Evolutionary conservation across 495 filamentous ascomycete genomes (phyloP), one percentile per base, ranked within the genome.

Genomic region (Neurospora sp.): DNA sequence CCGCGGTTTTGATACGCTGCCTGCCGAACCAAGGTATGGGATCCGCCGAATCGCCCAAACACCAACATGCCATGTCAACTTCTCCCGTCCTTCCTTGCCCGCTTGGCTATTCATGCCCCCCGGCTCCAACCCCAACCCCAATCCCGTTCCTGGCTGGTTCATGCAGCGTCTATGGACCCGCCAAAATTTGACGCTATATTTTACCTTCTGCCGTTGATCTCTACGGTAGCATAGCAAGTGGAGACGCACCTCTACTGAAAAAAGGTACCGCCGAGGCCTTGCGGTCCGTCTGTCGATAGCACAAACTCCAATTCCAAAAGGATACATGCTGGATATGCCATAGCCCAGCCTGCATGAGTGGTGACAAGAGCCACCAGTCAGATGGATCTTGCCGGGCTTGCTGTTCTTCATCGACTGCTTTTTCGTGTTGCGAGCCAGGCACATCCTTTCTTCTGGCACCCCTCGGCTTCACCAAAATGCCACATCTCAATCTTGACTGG

Each of bases 341-440:
- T 75, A 77, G 78, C 5, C 46, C 53, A 53, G 53, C 37, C 74
- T 86, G 87, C 86, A 87, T 87, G 86, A 88, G 87, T 81, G 83
- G 85, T 66, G 18, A 14, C 18, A 66, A 18, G 14, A 66, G 27
- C 14, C 53, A 66, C 53, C 85, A 83, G 83, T 79, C 80, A 81
- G 80, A 81, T 74, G 78, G 76, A 84, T 84, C 82, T 84, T 75
- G 77, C 79, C 79, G 78, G 66, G 70, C 44, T 42, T 75, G 39
- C 42, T 74, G 71, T 72, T 72, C 69, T 41, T 76, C 70, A 35
- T 73, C 73, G 76, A 70, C 72, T 70, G 66, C 70, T 48, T 70
- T 69, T 69, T 70, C 42, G 69, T 76, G 41, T 72, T 73, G 68
- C 76, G 77, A 81, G 78, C 81, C 81, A 81, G 82, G 78, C 78